These are phyloP conservation scores for Diaporthe amygdali DNA, from an alignment of 2,329 filamentous ascomycete genomes.

Conservation along the genomic window DNA sequence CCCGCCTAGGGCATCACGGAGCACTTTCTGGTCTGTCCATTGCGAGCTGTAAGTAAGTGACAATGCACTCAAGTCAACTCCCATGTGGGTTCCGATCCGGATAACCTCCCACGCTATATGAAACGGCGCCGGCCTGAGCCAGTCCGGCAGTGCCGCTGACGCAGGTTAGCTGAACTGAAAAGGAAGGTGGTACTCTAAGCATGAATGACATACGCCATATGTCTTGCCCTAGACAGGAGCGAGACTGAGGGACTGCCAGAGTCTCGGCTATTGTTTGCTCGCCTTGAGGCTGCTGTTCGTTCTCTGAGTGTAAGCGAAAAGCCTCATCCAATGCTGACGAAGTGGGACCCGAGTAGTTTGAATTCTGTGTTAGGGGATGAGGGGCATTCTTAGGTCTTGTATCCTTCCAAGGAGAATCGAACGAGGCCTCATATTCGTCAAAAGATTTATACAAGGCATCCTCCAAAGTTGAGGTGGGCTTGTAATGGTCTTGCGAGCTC, in stretches of 20 bases:
- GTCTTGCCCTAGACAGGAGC: not conserved
- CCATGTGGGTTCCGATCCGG: constrained; percentile 52
- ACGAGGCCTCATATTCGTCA: not conserved
- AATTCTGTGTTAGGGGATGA: not conserved
- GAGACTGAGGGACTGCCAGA: not conserved
- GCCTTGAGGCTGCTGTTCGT: not conserved
- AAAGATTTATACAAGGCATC: not conserved
- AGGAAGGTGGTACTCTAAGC: not conserved
- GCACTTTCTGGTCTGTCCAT: constrained; percentile 48
- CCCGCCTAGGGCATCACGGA: constrained; percentile 50
- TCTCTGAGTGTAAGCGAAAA: not conserved
- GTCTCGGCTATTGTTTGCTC: not conserved
- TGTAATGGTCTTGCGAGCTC: not conserved
- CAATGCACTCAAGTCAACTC: constrained; percentile 43
- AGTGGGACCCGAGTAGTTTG: not conserved
- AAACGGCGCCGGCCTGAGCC: constrained; percentile 50
- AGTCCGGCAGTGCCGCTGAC: constrained; percentile 44
- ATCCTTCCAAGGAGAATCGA: not conserved
- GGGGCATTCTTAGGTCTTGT: not conserved
- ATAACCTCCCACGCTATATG: constrained; percentile 58
- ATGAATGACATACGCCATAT: not conserved
- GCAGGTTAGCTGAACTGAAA: not conserved
- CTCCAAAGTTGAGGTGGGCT: not conserved
- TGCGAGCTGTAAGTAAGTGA: constrained; percentile 42
- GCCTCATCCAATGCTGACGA: not conserved